A percentile compares a stretch with the other conserved stretches of the same genome.
Evolutionary conservation across 2,329 filamentous ascomycete species (phyloP).

Genomic region (Neospermospora avenae): DNA sequence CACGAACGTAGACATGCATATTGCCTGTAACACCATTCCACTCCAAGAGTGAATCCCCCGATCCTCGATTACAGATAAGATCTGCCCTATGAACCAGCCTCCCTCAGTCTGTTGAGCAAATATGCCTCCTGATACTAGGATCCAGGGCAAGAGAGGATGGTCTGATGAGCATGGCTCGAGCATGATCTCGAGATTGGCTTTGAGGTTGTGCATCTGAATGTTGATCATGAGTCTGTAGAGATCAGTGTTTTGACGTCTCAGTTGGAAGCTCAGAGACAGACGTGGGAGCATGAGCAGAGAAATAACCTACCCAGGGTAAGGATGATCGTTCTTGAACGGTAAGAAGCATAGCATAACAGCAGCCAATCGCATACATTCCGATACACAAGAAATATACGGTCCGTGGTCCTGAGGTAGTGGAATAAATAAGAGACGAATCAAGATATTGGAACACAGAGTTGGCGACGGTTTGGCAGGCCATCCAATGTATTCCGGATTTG

Average conservation of each 20-base stretch:
- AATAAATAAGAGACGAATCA: constrained; percentile 1
- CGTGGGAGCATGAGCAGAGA: not conserved
- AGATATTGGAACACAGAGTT: constrained; percentile 3
- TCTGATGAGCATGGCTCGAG: not conserved
- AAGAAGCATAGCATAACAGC: constrained; percentile 1
- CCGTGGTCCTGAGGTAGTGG: constrained; percentile 8
- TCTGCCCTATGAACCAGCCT: constrained; percentile 9
- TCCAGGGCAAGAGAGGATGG: constrained; percentile 3
- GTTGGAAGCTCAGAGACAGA: not conserved
- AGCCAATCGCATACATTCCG: constrained; percentile 6
- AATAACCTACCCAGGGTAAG: constrained; percentile 2
- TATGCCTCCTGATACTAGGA: constrained; percentile 1
- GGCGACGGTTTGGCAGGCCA: constrained; percentile 5
- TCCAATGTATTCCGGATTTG: not conserved
- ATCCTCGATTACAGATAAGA: not conserved
- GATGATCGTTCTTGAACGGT: constrained; percentile 10
- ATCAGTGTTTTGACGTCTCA: not conserved
- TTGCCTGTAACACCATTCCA: not conserved
- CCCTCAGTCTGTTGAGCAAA: not conserved
- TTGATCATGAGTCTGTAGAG: constrained; percentile 3
- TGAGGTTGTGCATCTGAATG: constrained; percentile 10
- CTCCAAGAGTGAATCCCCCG: constrained; percentile 2
- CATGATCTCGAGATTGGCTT: not conserved
- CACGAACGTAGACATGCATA: no score
- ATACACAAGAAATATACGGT: not conserved